Evolutionary conservation across 2,329 filamentous ascomycete genomes (phyloP).

Genomic region (Diaporthe capsici): DNA sequence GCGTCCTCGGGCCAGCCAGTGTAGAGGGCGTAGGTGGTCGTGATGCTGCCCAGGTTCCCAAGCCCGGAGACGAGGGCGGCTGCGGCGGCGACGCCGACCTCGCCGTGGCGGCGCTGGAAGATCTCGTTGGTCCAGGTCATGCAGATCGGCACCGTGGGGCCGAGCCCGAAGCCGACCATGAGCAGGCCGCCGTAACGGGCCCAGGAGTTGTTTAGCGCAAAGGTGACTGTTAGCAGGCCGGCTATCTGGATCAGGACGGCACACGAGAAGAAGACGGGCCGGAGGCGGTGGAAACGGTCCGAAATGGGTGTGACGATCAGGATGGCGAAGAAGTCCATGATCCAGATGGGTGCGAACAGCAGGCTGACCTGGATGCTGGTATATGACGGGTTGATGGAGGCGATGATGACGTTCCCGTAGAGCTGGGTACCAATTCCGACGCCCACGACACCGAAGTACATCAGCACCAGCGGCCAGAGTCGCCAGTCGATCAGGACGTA

Average conservation of each 20-base stretch:
- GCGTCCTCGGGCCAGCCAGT: slow-evolving; percentile 87
- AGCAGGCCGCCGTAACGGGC: slow-evolving; percentile 90
- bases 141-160: slow-evolving; percentile 90
- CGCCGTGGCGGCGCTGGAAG: slow-evolving; percentile 89
- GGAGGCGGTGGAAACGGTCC: slow-evolving; percentile 86
- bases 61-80: slow-evolving; percentile 88
- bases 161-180: slow-evolving; percentile 90
- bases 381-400: slow-evolving; percentile 80
- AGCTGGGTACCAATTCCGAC: slow-evolving; percentile 92
- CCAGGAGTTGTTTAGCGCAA: slow-evolving; percentile 80
- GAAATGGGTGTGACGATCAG: slow-evolving; percentile 87
- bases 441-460: slow-evolving; percentile 96
- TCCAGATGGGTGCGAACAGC: slow-evolving; percentile 92
- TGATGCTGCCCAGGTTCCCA: slow-evolving; percentile 87
- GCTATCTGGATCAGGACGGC: slow-evolving; percentile 85
- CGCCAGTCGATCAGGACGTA: slow-evolving; percentile 87
- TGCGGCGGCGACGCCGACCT: slow-evolving; percentile 90
- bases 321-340: slow-evolving; percentile 92
- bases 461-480: slow-evolving; percentile 86
- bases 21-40: slow-evolving; percentile 91
- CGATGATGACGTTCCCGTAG: slow-evolving; percentile 90
- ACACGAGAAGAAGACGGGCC: slow-evolving; percentile 84
- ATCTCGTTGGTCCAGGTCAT: slow-evolving; percentile 96
- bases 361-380: slow-evolving; percentile 83
- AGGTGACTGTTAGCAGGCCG: slow-evolving; percentile 84